Conservation (phyloP, 1,284 basidiomycete genomes). For the Erythrobasidium hasegawianum region DNA sequence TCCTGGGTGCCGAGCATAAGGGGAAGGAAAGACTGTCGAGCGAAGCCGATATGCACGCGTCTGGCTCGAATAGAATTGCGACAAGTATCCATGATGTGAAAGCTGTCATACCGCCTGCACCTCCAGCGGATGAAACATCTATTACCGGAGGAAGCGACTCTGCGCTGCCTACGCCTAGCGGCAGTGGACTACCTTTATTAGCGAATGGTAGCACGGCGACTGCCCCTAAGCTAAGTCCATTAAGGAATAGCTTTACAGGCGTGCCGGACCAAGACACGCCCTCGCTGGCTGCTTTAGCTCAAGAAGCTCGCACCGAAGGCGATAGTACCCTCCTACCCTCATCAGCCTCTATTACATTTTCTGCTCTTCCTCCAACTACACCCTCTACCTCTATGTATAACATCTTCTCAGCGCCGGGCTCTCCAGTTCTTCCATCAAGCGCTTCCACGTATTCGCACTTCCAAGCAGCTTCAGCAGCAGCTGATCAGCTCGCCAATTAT, state of each 20-base stretch:
- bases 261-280: not conserved
- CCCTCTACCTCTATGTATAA: conserved; percentile 19
- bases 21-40: conserved; percentile 10
- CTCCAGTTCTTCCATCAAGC: conserved; percentile 18
- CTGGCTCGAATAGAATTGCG: conserved; percentile 21
- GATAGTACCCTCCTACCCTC: not conserved
- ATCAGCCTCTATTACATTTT: conserved; percentile 21
- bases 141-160: not conserved
- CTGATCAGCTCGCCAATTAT: conserved; percentile 15
- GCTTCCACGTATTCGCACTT: conserved; percentile 9
- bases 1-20: conserved; percentile 15
- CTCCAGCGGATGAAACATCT: not conserved
- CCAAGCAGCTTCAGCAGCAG: not conserved
- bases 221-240: conserved; percentile 13
- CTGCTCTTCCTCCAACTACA: conserved; percentile 26
- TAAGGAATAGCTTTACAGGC: conserved; percentile 26
- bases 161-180: too few species aligned
- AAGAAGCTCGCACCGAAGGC: not conserved
- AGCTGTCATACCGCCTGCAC: not conserved
- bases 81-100: conserved; percentile 23
- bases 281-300: not conserved
- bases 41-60: conserved; percentile 19
- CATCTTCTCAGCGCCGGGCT: conserved; percentile 14
- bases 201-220: not conserved
- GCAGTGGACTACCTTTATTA: too few species aligned